Evolutionary conservation across 2,329 filamentous ascomycete species (phyloP), one percentile per base, ranked within the genome.

Genomic region (Fusarium liriodendri): DNA sequence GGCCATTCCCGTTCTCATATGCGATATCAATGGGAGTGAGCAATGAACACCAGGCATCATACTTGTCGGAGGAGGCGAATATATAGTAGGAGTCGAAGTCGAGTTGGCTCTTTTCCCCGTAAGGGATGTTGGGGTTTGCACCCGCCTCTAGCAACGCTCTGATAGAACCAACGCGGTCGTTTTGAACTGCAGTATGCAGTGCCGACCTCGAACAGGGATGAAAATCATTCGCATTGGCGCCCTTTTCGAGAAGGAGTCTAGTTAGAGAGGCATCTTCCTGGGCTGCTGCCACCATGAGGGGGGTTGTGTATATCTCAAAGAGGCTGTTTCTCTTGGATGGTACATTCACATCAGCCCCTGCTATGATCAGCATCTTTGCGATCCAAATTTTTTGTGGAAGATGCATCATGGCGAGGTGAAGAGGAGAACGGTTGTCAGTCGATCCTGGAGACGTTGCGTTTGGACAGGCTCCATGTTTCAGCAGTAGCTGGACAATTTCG

Each of bases 161-260:
- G 13, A 11, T 5, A 16, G 20, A 22, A 1, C 1, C 16, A n/a
- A 7, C 8, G 10, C 8, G 3, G 8, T 5, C 5, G 13, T 18
- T 16, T 18, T 11, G 8, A 18, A 57, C 32, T 5, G 52, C 52
- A 57, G 6, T 2, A 37, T 57, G 52, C 16, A 57, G 2, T 4
- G 52, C 20, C 6, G 52, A 57, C 9, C 20, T 18, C 14, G 8
- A 8, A 2, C 3, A 9, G 14, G 14, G 8, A 2, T 10, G 3
- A 5, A 57, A 37, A 9, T 7, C 0, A 14, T 57, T 37, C 3
- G 20, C 13, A 3, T 57, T n/a, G 8, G 52, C 52, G n/a, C 52
- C 52, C 2, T 22, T 27, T 11, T 37, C 14, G 3, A 57, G 20
- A 6, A 57, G 33, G 0, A 57, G 29, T 2, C 5, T 10, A 3